These are phyloP conservation scores for Kluyveromyces sp. DNA, from an alignment of 1,139 yeast genomes.

Conservation along the genomic window DNA sequence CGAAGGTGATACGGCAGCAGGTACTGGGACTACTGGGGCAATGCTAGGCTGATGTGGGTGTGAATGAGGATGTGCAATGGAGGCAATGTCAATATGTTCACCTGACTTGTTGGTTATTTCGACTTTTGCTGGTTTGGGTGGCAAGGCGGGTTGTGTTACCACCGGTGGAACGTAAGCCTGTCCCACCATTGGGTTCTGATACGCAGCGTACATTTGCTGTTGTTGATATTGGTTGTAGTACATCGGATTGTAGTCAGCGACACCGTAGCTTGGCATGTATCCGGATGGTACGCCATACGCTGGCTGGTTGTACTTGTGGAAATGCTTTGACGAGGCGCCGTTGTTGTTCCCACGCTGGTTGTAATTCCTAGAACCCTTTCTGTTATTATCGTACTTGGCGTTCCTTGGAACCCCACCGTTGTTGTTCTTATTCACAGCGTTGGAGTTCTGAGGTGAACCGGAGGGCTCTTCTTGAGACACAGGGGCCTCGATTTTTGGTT, in stretches of 20 bases:
- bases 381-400: constrained; percentile 7
- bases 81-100: constrained; percentile 26
- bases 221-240: constrained; percentile 7
- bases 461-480: constrained; percentile 1
- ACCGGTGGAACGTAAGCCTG: constrained; percentile 8
- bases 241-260: constrained; percentile 7
- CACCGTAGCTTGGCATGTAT: constrained; percentile 6
- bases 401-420: constrained; percentile 3
- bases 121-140: constrained; percentile 17
- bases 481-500: neutral
- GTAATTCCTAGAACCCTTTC: constrained; percentile 9
- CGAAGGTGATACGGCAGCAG: constrained; percentile 13
- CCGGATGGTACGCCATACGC: constrained; percentile 5
- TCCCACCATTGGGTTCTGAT: constrained; percentile 8
- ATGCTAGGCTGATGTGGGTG: constrained; percentile 6
- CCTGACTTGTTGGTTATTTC: constrained; percentile 33
- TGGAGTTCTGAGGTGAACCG: constrained; percentile 7
- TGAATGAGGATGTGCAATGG: constrained; percentile 16
- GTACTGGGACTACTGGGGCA: constrained; percentile 11
- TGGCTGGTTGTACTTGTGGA: constrained; percentile 6
- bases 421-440: constrained; percentile 5
- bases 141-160: neutral
- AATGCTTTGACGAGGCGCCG: constrained; percentile 3
- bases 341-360: constrained; percentile 6
- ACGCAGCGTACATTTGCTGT: constrained; percentile 11